phyloP scores from a whole-genome alignment of 2,329 filamentous ascomycete species.

The Trichoderma koningii region DNA sequence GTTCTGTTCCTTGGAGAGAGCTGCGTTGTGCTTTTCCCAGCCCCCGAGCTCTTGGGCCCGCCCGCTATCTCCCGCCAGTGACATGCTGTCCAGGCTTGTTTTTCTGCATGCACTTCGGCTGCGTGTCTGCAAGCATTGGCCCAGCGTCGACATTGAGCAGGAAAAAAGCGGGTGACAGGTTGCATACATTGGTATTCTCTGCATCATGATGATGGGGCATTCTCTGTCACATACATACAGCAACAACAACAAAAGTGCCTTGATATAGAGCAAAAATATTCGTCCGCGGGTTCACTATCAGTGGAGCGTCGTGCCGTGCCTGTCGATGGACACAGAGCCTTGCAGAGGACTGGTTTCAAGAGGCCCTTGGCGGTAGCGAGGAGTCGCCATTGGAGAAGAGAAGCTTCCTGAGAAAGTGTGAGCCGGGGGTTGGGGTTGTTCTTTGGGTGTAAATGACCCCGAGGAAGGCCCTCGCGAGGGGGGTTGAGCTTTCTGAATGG shows the following conservation, averaged over 20 bases:
- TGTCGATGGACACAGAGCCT: neutral
- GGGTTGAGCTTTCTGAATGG: constrained; percentile 17
- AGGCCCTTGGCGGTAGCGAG: constrained; percentile 13
- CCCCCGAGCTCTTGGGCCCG: neutral
- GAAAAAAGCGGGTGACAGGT: constrained; percentile 2
- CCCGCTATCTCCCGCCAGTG: constrained; percentile 9
- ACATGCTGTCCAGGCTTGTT: constrained; percentile 7
- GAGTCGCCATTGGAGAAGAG: neutral
- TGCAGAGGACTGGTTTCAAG: too few species aligned
- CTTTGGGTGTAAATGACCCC: too few species aligned
- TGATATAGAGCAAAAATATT: neutral
- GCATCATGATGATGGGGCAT: neutral
- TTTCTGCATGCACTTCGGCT: constrained; percentile 13
- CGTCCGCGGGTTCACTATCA: constrained; percentile 2
- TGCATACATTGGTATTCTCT: neutral
- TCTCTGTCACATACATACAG: neutral
- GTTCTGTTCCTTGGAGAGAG: neutral
- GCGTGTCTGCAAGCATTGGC: constrained; percentile 1
- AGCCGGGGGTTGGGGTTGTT: neutral
- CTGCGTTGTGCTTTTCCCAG: neutral
- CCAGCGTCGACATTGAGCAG: neutral
- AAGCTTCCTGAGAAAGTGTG: neutral
- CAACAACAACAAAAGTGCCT: constrained; percentile 15
- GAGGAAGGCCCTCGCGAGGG: constrained; percentile 13
- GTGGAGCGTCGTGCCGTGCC: constrained; percentile 2